Base-by-base conservation (phyloP, 2,329 filamentous ascomycete species). In the Ophiognomonia clavigignenti-juglandacearum region DNA sequence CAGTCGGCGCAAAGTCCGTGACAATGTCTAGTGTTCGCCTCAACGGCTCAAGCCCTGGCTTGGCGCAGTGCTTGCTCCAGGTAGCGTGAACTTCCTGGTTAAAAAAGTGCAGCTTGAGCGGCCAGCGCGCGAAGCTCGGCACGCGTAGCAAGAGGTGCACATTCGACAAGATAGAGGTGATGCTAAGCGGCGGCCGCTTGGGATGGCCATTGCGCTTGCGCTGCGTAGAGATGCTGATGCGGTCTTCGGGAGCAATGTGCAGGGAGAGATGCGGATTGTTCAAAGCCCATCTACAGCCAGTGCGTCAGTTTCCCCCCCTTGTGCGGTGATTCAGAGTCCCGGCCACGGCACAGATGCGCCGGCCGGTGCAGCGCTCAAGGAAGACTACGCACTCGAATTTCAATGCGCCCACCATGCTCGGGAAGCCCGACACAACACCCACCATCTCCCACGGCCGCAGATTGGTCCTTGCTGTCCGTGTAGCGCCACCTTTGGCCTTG, bases 381-480 rank as follows among this genome's bases (percentile, higher is more conserved):
- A n/a, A n/a, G n/a, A 26, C 6, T 10, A 62, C 48, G 8, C 74
- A 93, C 86, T 97, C 92, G 61, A 98, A 97, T 61, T 97, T 92
- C 53, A 98, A 69, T 1, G 93, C 93, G 0, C 88, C 89, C 29
- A 92, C 81, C 59, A 85, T 85, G 55, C 86, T 92, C 0, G 88
- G 89, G 55, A 98, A 98, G 0, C 92, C 92, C 6, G 87, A 86
- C 2, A 97, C 86, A 6, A 96, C 73, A 34, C 82, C 83, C 2
- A 88, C 79, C 86, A 96, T 95, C 61, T 95, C 87, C 90, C 93
- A 97, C 0, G 93, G 93, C 35, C 88, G 78, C 52, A 91, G 67
- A 4, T 67, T 81, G 39, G 71, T 66, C 43, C 79, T 76, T 10
- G 85, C 79, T 0, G 93, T 98, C 39, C 83, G 78, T 24, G 74